Conservation (phyloP, 768 basidiomycete species). For the Tylopilus cervinicoccineus region DNA sequence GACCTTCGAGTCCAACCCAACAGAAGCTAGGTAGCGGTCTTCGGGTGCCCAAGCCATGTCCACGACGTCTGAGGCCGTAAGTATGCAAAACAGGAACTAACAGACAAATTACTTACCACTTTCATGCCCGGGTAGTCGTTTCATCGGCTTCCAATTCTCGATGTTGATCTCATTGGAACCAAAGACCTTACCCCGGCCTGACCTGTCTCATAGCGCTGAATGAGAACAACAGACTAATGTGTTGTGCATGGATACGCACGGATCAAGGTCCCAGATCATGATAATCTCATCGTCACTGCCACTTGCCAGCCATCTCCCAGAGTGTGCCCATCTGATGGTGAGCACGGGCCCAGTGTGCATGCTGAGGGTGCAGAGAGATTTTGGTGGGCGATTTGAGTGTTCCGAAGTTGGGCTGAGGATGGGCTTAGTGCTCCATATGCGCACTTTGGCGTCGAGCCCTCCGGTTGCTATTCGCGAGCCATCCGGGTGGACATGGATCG, state of each 20-base stretch:
- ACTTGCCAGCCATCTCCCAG: conserved; percentile 90
- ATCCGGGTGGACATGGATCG: conserved; percentile 92
- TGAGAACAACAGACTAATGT: conserved; percentile 1
- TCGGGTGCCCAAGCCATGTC: conserved; percentile 95
- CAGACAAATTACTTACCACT: conserved; percentile 58
- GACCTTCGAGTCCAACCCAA: conserved; percentile 87
- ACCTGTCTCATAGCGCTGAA: conserved; percentile 38
- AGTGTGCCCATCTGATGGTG: conserved; percentile 89
- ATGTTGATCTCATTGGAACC: conserved; percentile 94
- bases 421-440: conserved; percentile 96
- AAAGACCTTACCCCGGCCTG: conserved; percentile 83
- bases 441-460: conserved; percentile 91
- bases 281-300: conserved; percentile 95
- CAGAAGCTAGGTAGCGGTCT: conserved; percentile 89
- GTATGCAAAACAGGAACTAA: conserved; percentile 1
- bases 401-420: conserved; percentile 77
- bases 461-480: conserved; percentile 97
- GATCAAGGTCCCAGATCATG: conserved; percentile 96
- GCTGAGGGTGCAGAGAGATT: conserved; percentile 83
- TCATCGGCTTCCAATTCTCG: conserved; percentile 95
- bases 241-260: conserved; percentile 48
- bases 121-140: conserved; percentile 88
- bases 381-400: conserved; percentile 68
- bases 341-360: conserved; percentile 95
- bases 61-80: conserved; percentile 68